Evolutionary conservation across 2,329 filamentous ascomycete genomes (phyloP), one percentile per base, ranked within the genome.

Genomic region (Exophiala aquamarina): DNA sequence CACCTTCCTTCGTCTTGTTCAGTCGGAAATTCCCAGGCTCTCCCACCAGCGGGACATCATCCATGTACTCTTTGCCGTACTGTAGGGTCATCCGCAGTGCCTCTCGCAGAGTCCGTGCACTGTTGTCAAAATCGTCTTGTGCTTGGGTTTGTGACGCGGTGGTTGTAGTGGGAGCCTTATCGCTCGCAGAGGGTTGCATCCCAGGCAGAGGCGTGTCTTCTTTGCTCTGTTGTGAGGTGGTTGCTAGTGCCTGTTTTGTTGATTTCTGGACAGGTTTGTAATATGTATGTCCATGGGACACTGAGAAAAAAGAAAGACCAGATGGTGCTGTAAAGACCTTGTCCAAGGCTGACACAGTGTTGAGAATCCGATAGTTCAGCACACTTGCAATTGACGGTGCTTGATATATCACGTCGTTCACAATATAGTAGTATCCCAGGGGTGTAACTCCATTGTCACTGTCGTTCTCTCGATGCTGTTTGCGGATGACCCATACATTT

Each of bases 1-100:
- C 13, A 28, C 41, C 32, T 7, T 71, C 69, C 6, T 61, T 66
- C 4, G 59, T 55, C 42, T 68, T 71, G 5, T 73, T 72, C 54
- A 83, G 73, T 44, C 80, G 76, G 56, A 85, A 83, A 3, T 74
- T 75, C 21, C 82, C 82, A 0, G 82, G 82, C 60, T 84, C 82
- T 38, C 82, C 82, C 6, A 76, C 69, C 11, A 85, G 65, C 0
- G 82, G 80, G 50, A 77, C 82, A 57, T 84, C 81, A 61, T 85
- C 82, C 69, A 80, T 80, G 65, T 74, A 84, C 53, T 84, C 81
- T 54, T 81, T 74, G 11, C 74, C 77, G 59, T 78, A 82, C 6
- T 67, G 66, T 10, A 76, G 66, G 18, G 75, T 72, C 26, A 83
- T 68, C 28, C 62, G 65, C 42, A 81, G 71, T 7, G 77, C 76